Conservation (phyloP, 2,329 filamentous ascomycete species). For the Aspergillus felis region DNA sequence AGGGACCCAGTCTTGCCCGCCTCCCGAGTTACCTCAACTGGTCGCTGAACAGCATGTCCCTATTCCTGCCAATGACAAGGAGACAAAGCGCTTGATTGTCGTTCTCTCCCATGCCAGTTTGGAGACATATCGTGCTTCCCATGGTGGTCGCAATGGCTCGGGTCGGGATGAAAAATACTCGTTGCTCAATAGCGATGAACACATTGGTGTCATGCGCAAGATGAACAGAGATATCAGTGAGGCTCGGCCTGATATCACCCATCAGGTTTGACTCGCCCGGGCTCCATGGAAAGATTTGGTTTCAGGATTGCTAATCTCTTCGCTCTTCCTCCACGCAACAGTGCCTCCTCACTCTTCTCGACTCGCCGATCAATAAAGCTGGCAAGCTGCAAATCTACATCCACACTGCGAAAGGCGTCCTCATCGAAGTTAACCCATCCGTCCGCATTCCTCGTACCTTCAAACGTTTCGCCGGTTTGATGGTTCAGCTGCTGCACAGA, state of each 20-base stretch:
- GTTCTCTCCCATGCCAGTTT: constrained; percentile 95
- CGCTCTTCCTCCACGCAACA: constrained; percentile 37
- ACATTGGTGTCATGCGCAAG: constrained; percentile 98
- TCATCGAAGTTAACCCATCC: constrained; percentile 97
- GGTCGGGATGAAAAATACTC: constrained; percentile 91
- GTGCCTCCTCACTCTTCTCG: constrained; percentile 94
- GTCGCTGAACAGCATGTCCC: constrained; percentile 88
- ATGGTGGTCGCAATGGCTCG: constrained; percentile 62
- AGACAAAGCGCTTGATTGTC: constrained; percentile 86
- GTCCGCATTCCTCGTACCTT: constrained; percentile 97
- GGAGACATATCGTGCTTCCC: constrained; percentile 92
- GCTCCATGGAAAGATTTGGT: constrained; percentile 1
- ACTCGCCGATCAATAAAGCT: constrained; percentile 98
- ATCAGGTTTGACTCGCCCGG: constrained; percentile 67
- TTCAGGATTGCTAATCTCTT: constrained; percentile 2
- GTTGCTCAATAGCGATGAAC: constrained; percentile 95
- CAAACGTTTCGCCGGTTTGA: constrained; percentile 96
- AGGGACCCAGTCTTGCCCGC: constrained; percentile 94
- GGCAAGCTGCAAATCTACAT: constrained; percentile 98
- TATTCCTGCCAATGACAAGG: constrained; percentile 81
- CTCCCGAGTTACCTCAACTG: constrained; percentile 82
- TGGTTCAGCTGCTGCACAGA: constrained; percentile 95
- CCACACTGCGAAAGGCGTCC: constrained; percentile 91
- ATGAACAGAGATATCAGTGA: constrained; percentile 99
- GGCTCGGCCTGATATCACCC: constrained; percentile 93